phyloP scores from a whole-genome alignment of 2,329 filamentous ascomycete genomes.

The Samsoniella hepiali region DNA sequence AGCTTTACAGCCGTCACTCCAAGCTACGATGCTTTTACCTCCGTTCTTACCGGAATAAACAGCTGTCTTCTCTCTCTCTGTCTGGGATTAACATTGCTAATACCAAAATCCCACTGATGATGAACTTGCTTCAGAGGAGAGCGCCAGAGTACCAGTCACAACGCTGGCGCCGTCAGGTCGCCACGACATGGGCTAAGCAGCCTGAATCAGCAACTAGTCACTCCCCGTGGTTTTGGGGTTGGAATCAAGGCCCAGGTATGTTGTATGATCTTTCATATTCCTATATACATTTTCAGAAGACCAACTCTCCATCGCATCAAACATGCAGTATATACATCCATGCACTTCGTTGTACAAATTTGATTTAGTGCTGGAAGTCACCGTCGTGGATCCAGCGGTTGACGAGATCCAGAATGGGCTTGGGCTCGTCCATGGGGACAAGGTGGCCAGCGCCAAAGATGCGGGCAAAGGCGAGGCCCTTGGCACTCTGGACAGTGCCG shows the following conservation, averaged over 20 bases:
- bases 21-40: too few species aligned
- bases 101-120: too few species aligned
- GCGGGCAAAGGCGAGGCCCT: constrained; percentile 92
- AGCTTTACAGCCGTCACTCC: too few species aligned
- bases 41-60: too few species aligned
- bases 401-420: constrained; percentile 83
- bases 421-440: constrained; percentile 95
- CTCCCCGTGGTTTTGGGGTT: not conserved
- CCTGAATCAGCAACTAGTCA: not conserved
- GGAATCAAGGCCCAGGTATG: too few species aligned
- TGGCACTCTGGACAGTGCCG: constrained; percentile 79
- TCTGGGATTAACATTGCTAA: too few species aligned
- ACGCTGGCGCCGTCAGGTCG: too few species aligned
- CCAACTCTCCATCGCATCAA: not conserved
- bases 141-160: too few species aligned
- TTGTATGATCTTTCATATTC: not conserved
- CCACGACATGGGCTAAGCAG: too few species aligned
- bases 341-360: not conserved
- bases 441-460: constrained; percentile 92
- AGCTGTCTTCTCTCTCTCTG: too few species aligned
- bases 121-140: too few species aligned
- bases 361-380: constrained; percentile 11
- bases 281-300: constrained; percentile 13
- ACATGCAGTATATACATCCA: constrained; percentile 4
- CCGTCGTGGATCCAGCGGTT: constrained; percentile 73